These are phyloP conservation scores for Phytophthora foliorum DNA, from an alignment of 352 stramenopile genomes.

Conservation along the genomic window DNA sequence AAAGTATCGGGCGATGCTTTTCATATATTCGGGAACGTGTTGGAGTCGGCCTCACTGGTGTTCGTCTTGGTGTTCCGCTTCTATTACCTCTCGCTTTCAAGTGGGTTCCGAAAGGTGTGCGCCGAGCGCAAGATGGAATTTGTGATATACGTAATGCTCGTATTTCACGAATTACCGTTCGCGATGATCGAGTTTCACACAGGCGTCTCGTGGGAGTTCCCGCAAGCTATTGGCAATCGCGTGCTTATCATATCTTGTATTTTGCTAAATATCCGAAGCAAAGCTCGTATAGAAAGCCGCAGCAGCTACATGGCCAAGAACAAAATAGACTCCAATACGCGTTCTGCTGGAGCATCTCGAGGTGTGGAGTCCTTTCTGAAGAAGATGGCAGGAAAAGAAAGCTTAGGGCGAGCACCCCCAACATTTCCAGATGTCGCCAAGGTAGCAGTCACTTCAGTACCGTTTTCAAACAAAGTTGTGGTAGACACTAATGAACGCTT, in stretches of 20 bases:
- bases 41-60: slow-evolving; percentile 26
- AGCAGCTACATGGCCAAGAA: slow-evolving; percentile 10
- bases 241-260: slow-evolving; percentile 28
- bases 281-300: background rate
- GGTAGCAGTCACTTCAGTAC: slow-evolving; percentile 11
- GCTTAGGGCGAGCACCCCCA: background rate
- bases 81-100: slow-evolving; percentile 34
- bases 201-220: slow-evolving; percentile 29
- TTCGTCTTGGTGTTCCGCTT: slow-evolving; percentile 44
- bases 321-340: slow-evolving; percentile 3
- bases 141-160: slow-evolving; percentile 17
- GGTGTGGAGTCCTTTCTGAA: background rate
- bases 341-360: slow-evolving; percentile 1
- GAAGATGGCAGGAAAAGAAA: background rate
- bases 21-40: slow-evolving; percentile 21
- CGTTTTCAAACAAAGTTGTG: background rate
- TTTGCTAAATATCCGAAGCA: slow-evolving; percentile 17
- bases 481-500: background rate
- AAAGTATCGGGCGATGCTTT: background rate
- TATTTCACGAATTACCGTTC: slow-evolving; percentile 30
- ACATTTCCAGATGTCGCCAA: slow-evolving; percentile 1
- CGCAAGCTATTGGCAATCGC: slow-evolving; percentile 23
- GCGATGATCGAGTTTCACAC: slow-evolving; percentile 16
- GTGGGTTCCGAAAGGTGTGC: slow-evolving; percentile 12
- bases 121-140: slow-evolving; percentile 30